Evolutionary conservation across 257 asterid genomes (phyloP).

Genomic region (Cruciata laevipes): DNA sequence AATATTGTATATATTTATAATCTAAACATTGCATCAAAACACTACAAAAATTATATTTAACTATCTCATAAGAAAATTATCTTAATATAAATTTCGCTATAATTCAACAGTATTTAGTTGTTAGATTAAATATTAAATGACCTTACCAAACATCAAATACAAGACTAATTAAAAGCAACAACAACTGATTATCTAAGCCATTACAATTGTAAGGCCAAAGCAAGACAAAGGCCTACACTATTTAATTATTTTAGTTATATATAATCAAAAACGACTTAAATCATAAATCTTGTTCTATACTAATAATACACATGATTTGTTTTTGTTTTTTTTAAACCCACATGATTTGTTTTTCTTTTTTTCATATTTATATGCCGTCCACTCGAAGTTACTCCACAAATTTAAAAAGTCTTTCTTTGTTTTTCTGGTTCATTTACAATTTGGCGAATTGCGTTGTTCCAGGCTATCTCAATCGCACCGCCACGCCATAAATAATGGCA

Average conservation of each 20-base stretch:
- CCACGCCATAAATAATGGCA: background rate
- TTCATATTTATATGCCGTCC: slow-evolving; percentile 3
- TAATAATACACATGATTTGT: background rate
- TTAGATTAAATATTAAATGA: no score
- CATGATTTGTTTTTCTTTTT: background rate
- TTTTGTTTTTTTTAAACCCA: no score
- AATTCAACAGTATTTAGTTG: background rate
- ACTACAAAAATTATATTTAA: no score
- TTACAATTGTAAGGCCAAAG: background rate
- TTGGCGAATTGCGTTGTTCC: background rate
- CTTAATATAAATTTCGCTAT: no score
- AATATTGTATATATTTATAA: no score
- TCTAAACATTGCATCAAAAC: no score
- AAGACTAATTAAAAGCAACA: background rate
- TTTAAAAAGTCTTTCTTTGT: background rate
- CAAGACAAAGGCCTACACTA: background rate
- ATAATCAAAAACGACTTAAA: background rate
- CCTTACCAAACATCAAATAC: background rate
- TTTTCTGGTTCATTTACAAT: background rate
- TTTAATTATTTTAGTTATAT: background rate
- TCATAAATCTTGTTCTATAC: no score
- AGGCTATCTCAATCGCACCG: background rate
- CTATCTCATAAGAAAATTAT: no score
- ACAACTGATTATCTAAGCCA: background rate
- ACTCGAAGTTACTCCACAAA: background rate